A percentile compares a stretch with the other conserved stretches of the same genome.
phyloP scores from a whole-genome alignment of 495 filamentous ascomycete genomes.

The Xylaria venustula region DNA sequence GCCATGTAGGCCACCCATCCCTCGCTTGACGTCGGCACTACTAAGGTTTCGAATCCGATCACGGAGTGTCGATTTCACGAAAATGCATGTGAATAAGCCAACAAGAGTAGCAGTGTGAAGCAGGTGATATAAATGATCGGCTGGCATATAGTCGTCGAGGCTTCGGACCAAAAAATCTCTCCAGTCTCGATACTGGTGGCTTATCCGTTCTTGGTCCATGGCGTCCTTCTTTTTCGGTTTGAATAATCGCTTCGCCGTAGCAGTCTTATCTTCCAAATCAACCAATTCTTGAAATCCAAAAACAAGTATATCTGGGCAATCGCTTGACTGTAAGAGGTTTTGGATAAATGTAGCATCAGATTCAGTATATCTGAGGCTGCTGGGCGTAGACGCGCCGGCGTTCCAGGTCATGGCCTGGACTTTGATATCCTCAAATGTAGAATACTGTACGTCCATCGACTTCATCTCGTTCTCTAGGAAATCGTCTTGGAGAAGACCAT shows the following conservation, averaged over 20 bases:
- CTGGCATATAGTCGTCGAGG: slow-evolving; percentile 80
- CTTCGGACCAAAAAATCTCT: slow-evolving; percentile 77
- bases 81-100: slow-evolving; percentile 92
- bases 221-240: slow-evolving; percentile 87
- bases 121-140: slow-evolving; percentile 75
- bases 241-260: slow-evolving; percentile 84
- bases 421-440: slow-evolving; percentile 76
- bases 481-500: slow-evolving; percentile 89
- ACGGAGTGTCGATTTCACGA: slow-evolving; percentile 78
- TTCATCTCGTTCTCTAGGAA: slow-evolving; percentile 92
- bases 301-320: slow-evolving; percentile 83
- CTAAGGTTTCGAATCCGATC: slow-evolving; percentile 71
- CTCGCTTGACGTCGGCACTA: slow-evolving; percentile 84
- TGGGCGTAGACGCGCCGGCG: slow-evolving; percentile 86
- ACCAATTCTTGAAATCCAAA: slow-evolving; percentile 99
- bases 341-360: slow-evolving; percentile 72
- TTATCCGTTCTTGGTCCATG: slow-evolving; percentile 91
- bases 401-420: slow-evolving; percentile 91
- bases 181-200: slow-evolving; percentile 96
- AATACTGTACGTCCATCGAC: slow-evolving; percentile 73
- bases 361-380: slow-evolving; percentile 66
- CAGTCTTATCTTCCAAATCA: slow-evolving; percentile 93
- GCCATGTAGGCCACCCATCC: slow-evolving; percentile 88
- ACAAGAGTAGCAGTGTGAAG: slow-evolving; percentile 87
- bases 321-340: slow-evolving; percentile 65